Percentiles rank a stretch among this genome's conserved stretches.
These are phyloP conservation scores for Rhizopogon roseolus DNA, from an alignment of 768 basidiomycete species.

Conservation along the genomic window DNA sequence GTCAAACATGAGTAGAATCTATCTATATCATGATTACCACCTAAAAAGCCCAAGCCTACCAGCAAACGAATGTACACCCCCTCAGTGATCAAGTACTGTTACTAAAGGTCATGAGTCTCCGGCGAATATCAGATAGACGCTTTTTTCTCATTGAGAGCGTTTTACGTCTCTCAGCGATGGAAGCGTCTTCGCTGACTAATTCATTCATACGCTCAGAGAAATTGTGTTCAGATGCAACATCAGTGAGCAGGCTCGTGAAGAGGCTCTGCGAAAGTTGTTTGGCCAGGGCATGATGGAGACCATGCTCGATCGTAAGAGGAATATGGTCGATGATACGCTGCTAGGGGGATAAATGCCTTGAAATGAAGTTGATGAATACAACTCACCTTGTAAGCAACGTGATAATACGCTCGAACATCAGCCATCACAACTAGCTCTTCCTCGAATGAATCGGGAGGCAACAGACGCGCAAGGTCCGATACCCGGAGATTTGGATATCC, in stretches of 20 bases:
- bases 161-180: conserved; percentile 26
- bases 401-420: conserved; percentile 51
- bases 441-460: conserved; percentile 24
- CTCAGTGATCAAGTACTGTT: too few relatives aligned
- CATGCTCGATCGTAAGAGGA: conserved; percentile 44
- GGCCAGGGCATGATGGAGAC: conserved; percentile 37
- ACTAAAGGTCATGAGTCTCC: conserved; percentile 28
- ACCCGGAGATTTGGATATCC: conserved; percentile 18
- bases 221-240: conserved; percentile 8
- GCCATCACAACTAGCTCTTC: conserved; percentile 51
- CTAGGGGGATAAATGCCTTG: not conserved
- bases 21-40: not conserved
- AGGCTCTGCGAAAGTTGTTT: conserved; percentile 31
- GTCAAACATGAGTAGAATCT: too few relatives aligned
- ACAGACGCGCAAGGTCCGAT: conserved; percentile 23
- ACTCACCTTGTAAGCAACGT: conserved; percentile 48
- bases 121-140: conserved; percentile 36
- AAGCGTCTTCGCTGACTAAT: conserved; percentile 44
- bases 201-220: conserved; percentile 28
- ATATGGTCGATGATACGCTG: conserved; percentile 55
- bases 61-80: not conserved
- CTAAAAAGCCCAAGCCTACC: not conserved
- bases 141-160: conserved; percentile 28
- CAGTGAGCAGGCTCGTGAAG: conserved; percentile 25
- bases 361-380: not conserved